These are phyloP conservation scores for Microthlaspi erraticum DNA, from an alignment of 345 rosid species.

Conservation along the genomic window DNA sequence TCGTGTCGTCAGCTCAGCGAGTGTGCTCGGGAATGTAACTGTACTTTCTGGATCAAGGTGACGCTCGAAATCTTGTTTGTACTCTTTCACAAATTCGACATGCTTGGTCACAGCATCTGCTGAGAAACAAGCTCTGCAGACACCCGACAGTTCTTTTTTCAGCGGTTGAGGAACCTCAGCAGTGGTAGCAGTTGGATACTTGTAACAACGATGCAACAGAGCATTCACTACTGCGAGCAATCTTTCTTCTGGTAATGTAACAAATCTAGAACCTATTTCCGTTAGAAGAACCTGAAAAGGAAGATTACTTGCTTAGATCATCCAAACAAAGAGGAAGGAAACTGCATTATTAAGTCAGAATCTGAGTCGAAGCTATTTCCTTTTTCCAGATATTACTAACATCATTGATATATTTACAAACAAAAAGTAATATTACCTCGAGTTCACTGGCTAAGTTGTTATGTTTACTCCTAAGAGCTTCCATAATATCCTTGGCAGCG, in stretches of 20 bases:
- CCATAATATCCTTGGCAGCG: slow-evolving; percentile 99
- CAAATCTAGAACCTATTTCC: slow-evolving; percentile 96
- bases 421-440: slow-evolving; percentile 59
- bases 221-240: slow-evolving; percentile 98
- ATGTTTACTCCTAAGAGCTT: slow-evolving; percentile 94
- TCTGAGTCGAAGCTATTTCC: slow-evolving; percentile 19
- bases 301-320: slow-evolving; percentile 27
- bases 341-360: slow-evolving; percentile 5
- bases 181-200: slow-evolving; percentile 96
- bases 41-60: slow-evolving; percentile 98
- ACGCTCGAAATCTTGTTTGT: slow-evolving; percentile 95
- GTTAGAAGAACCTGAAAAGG: slow-evolving; percentile 81
- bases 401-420: not conserved
- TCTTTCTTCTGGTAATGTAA: slow-evolving; percentile 96
- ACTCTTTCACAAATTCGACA: slow-evolving; percentile 96
- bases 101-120: slow-evolving; percentile 98
- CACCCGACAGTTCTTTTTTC: slow-evolving; percentile 98
- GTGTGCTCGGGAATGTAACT: slow-evolving; percentile 89
- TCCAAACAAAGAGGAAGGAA: slow-evolving; percentile 24
- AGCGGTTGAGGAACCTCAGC: slow-evolving; percentile 99
- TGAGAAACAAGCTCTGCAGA: slow-evolving; percentile 98
- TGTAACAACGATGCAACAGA: slow-evolving; percentile 95
- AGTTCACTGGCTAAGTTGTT: slow-evolving; percentile 95
- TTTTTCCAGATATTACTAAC: not conserved
- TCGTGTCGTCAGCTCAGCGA: slow-evolving; percentile 82